Evolutionary conservation across 2,329 filamentous ascomycete species (phyloP), one percentile per base, ranked within the genome.

Genomic region (Claviceps sp.): DNA sequence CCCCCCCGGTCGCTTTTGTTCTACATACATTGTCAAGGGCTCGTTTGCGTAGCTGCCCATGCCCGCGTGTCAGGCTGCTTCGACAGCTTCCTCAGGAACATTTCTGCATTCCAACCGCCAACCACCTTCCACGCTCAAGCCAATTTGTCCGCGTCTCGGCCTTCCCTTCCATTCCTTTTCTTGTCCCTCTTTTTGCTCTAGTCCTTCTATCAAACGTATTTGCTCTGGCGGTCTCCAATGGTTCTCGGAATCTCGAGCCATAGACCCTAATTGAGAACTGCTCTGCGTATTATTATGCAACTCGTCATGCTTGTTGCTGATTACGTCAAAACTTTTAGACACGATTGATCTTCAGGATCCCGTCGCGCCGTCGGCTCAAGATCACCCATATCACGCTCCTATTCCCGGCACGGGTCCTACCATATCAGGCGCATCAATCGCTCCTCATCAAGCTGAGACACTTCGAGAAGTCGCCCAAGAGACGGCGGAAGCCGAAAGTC

Each of bases 301-400:
- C 37, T 41, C 16, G n/a, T 36, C 7, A 30, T 30, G 22, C 22
- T 41, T 44, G 24, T 47, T 50, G 41, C 56, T 58, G 42, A 57
- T 49, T 26, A 40, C 46, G 6, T 18, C 16, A 47, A 48, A 47
- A 47, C 49, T 36, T 22, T 46, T 53, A 95, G 91, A 97, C 73
- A 94, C 91, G 56, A 86, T 96, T 70, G 93, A 97, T 72, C 82
- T 97, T 50, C 93, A 97, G 77, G 81, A 89, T 70, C 86, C 82
- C 63, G 74, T 84, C 63, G 76, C 85, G 54, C 89, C 89, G 37
- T 93, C 90, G 46, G 88, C 91, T 41, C 79, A 95, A 72, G 85
- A 90, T 65, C 89, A 95, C 73, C 77, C 49, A 30, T 34, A 30
- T 52, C 61, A 60, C 45, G 55, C 53, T 47, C 55, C 57, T 48